phyloP scores from a whole-genome alignment of 345 rosid genomes.

The Citrus medica region DNA sequence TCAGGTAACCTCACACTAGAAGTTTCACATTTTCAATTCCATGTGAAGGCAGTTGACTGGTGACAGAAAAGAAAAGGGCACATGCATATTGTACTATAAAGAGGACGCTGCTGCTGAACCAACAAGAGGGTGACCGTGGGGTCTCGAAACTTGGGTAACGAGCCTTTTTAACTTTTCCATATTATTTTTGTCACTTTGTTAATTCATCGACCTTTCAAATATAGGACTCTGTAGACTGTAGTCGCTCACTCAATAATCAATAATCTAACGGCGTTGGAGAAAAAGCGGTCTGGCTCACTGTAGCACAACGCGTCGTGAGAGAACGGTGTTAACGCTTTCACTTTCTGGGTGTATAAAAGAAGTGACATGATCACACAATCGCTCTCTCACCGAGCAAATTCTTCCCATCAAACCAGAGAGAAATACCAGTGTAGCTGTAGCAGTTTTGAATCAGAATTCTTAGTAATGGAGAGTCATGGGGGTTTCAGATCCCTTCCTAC shows the following conservation, averaged over 20 bases:
- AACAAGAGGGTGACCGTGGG: background rate
- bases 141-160: background rate
- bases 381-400: background rate
- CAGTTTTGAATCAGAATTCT: background rate
- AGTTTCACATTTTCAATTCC: background rate
- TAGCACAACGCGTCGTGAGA: no score
- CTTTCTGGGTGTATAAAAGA: background rate
- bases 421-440: background rate
- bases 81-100: no score
- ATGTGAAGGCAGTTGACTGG: background rate
- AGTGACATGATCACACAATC: background rate
- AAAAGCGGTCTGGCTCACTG: no score
- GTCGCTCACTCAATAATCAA: no score
- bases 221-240: no score
- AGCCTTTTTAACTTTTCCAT: no score
- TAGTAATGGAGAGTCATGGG: background rate
- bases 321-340: no score
- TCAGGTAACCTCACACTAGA: background rate
- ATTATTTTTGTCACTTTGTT: no score
- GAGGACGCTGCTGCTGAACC: background rate
- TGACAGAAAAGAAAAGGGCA: background rate
- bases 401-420: background rate
- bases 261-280: no score
- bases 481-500: constrained; percentile 22
- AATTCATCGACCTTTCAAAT: no score